Conservation (phyloP, 257 asterid genomes). For the Jacaranda mimosifolia region DNA sequence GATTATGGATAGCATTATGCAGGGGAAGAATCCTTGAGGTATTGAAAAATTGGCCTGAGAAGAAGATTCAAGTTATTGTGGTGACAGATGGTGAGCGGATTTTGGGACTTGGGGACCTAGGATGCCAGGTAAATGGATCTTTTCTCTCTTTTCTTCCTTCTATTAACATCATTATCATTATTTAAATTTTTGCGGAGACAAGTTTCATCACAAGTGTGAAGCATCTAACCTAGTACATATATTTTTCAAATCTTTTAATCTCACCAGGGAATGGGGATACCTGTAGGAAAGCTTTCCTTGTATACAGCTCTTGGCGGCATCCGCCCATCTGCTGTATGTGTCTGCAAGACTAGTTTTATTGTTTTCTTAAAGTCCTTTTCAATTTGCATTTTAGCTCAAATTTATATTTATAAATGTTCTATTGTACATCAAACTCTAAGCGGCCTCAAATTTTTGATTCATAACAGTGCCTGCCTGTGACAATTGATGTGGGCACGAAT, state of each 20-base stretch:
- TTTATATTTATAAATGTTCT: neutral
- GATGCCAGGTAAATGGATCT: conserved; percentile 62
- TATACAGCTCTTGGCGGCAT: conserved; percentile 96
- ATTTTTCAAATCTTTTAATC: conserved; percentile 34
- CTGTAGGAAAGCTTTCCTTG: conserved; percentile 90
- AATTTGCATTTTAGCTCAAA: neutral
- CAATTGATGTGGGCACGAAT: conserved; percentile 87
- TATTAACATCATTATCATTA: neutral
- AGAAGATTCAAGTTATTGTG: conserved; percentile 70
- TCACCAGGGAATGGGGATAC: conserved; percentile 97
- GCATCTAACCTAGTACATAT: neutral
- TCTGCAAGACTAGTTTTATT: conserved; percentile 14
- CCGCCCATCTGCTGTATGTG: conserved; percentile 86
- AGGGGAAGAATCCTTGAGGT: conserved; percentile 80
- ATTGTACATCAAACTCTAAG: neutral
- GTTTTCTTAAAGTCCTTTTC: conserved; percentile 22
- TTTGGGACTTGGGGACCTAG: conserved; percentile 80
- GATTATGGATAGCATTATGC: conserved; percentile 36
- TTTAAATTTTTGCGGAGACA: neutral
- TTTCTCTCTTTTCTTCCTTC: neutral
- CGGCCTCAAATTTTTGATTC: conserved; percentile 9
- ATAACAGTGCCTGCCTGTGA: conserved; percentile 80
- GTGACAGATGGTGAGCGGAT: conserved; percentile 83
- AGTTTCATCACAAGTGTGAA: neutral
- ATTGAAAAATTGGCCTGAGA: conserved; percentile 78